Evolutionary conservation across 331 rosid genomes (phyloP).

Genomic region (Spiraea crenata): DNA sequence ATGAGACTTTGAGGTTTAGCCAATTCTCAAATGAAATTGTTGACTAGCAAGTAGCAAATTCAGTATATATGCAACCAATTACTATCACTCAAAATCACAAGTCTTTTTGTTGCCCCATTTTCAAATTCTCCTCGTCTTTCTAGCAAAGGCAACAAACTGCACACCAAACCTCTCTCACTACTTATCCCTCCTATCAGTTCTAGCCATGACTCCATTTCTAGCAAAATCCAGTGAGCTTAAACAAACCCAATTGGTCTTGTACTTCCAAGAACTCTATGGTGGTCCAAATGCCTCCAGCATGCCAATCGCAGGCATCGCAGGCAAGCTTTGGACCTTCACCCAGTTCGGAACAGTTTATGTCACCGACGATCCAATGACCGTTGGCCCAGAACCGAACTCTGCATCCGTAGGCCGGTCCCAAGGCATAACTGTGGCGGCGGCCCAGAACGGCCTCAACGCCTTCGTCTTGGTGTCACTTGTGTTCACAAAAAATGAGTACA

Average conservation of each 20-base stretch:
- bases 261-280: conserved; percentile 17
- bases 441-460: conserved; percentile 11
- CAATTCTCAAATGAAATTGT: no score
- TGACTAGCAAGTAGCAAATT: no score
- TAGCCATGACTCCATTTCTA: neutral
- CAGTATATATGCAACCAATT: no score
- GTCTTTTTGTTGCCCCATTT: no score
- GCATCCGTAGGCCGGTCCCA: conserved; percentile 20
- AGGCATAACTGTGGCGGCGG: conserved; percentile 13
- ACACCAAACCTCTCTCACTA: no score
- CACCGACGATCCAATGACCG: conserved; percentile 28
- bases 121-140: no score
- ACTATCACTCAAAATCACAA: no score
- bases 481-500: conserved; percentile 26
- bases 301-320: conserved; percentile 25
- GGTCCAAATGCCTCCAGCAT: conserved; percentile 23
- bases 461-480: conserved; percentile 16
- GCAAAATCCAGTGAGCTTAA: neutral
- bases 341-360: conserved; percentile 31
- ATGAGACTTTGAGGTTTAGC: no score
- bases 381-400: neutral
- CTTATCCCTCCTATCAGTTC: conserved; percentile 8
- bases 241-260: conserved; percentile 25
- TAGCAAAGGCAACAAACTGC: no score
- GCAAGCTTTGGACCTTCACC: conserved; percentile 20